These are phyloP conservation scores for Phytopythium boreale DNA, from an alignment of 352 stramenopile species.

Conservation along the genomic window DNA sequence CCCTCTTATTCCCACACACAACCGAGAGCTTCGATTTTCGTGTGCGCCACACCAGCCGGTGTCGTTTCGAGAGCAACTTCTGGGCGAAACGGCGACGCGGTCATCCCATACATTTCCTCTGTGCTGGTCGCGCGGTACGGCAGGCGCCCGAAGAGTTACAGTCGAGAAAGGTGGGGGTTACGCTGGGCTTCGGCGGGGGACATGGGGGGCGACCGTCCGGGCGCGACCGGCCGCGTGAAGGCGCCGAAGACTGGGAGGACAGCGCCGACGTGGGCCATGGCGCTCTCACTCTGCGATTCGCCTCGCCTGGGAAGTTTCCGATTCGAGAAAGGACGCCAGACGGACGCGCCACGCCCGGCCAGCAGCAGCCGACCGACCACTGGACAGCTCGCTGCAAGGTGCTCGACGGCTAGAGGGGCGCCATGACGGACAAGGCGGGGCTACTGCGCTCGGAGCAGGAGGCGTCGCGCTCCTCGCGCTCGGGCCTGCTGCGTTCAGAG, in stretches of 20 bases:
- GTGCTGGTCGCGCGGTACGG: no score
- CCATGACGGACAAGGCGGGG: slow-evolving; percentile 7
- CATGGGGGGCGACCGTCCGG: no score
- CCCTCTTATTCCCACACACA: no score
- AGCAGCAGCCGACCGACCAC: no score
- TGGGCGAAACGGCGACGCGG: background rate
- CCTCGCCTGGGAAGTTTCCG: slow-evolving; percentile 1
- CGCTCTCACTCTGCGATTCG: background rate
- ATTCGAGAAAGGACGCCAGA: background rate
- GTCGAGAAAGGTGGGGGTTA: background rate
- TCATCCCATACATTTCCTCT: no score
- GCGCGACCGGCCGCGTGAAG: background rate
- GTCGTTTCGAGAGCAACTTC: background rate
- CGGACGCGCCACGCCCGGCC: background rate
- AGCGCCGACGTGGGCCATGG: no score
- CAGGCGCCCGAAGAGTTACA: background rate
- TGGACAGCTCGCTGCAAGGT: no score
- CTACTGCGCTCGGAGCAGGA: slow-evolving; percentile 6
- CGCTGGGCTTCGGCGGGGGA: background rate
- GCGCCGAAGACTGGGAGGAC: no score
- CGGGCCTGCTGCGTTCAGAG: slow-evolving; percentile 9
- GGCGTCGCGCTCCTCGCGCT: slow-evolving; percentile 6
- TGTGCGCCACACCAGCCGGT: background rate
- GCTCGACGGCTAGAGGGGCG: background rate
- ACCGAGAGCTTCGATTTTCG: background rate